phyloP scores from a whole-genome alignment of 1,284 basidiomycete genomes.

The Sanghuangporus weigelae region DNA sequence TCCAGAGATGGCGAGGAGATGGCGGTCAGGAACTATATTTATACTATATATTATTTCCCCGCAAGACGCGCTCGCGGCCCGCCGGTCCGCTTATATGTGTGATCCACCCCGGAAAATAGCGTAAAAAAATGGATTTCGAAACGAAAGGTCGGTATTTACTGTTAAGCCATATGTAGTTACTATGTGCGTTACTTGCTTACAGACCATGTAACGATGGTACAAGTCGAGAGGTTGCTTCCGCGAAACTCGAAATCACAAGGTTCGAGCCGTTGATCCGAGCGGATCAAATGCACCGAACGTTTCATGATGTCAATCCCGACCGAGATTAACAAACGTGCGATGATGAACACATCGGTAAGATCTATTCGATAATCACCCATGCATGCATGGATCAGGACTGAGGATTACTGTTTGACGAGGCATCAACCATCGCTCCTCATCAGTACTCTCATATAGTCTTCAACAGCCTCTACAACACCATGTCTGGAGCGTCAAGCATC shows the following conservation, averaged over 20 bases:
- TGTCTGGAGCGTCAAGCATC: no score
- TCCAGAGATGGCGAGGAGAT: background rate
- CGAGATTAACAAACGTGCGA: background rate
- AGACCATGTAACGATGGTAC: background rate
- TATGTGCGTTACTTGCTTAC: background rate
- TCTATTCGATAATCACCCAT: no score
- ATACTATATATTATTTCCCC: background rate
- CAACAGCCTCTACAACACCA: no score
- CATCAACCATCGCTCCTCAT: no score
- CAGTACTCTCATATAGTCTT: no score
- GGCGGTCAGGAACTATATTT: background rate
- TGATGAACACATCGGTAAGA: no score
- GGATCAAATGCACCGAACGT: background rate
- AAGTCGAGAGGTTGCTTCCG: background rate
- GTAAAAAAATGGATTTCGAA: no score
- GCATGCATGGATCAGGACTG: no score
- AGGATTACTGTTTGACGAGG: no score
- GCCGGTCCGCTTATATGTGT: background rate
- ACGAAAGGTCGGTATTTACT: no score
- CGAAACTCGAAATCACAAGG: background rate
- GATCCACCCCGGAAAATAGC: no score
- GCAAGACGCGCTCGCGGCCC: no score
- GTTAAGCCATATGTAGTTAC: background rate
- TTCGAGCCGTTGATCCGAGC: background rate
- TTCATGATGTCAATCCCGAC: background rate